phyloP scores from a whole-genome alignment of 2,329 filamentous ascomycete genomes.

The Hypoxylon sp. region DNA sequence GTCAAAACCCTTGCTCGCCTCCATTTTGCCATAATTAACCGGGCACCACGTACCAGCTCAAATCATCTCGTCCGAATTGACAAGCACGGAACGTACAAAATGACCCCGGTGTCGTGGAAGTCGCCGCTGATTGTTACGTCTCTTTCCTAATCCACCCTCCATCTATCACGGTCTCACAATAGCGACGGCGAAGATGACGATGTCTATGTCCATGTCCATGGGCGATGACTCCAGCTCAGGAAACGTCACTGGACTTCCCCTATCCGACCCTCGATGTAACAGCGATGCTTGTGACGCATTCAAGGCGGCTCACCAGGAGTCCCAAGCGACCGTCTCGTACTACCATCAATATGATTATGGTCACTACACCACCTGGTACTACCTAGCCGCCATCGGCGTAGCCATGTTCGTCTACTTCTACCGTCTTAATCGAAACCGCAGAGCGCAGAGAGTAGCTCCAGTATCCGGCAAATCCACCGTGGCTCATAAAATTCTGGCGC shows the following conservation, averaged over 20 bases:
- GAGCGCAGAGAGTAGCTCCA: constrained; percentile 3
- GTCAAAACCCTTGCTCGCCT: constrained; percentile 27
- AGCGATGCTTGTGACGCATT: constrained; percentile 38
- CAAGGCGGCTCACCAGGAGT: constrained; percentile 33
- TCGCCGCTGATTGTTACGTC: neutral
- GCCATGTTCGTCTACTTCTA: constrained; percentile 34
- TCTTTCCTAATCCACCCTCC: neutral
- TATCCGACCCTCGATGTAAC: constrained; percentile 33
- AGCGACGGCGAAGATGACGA: constrained; percentile 26
- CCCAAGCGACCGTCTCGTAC: constrained; percentile 38
- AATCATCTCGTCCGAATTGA: constrained; percentile 18
- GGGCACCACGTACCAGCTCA: constrained; percentile 18
- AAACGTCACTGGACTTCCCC: constrained; percentile 32
- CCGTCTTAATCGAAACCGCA: constrained; percentile 29
- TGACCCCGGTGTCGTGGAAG: neutral
- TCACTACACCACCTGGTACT: constrained; percentile 40
- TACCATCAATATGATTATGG: constrained; percentile 39
- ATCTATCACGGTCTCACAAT: neutral
- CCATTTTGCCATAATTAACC: constrained; percentile 39
- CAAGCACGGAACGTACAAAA: constrained; percentile 24
- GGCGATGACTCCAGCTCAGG: constrained; percentile 15
- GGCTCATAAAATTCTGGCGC: constrained; percentile 23
- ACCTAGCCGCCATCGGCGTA: constrained; percentile 33
- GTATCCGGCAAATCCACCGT: constrained; percentile 2
- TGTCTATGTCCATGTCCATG: constrained; percentile 39